Evolutionary conservation across 371 early-diverging fungal species (phyloP).

Genomic region (Cokeromyces recurvatus): DNA sequence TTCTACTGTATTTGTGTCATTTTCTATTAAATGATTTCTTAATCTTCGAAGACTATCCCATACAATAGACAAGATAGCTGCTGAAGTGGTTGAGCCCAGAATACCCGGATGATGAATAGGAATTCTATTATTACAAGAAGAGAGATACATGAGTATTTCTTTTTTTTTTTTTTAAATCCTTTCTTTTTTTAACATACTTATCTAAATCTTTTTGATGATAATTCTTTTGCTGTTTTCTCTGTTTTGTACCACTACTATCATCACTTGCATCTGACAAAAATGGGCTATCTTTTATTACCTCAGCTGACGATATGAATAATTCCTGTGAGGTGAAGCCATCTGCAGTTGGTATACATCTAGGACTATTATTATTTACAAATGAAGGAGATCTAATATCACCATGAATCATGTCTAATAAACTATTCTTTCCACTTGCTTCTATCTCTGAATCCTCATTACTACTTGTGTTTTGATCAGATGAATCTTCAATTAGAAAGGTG

Average conservation of each 20-base stretch:
- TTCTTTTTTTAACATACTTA: no score
- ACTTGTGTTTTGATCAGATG: slow-evolving; percentile 16
- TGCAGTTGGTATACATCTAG: slow-evolving; percentile 17
- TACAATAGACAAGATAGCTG: slow-evolving; percentile 32
- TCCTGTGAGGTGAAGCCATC: slow-evolving; percentile 16
- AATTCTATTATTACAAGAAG: slow-evolving; percentile 20
- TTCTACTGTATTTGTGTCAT: slow-evolving; percentile 40
- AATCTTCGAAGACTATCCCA: slow-evolving; percentile 38
- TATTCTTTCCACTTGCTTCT: neutral
- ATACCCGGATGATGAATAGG: slow-evolving; percentile 44
- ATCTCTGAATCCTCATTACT: slow-evolving; percentile 8
- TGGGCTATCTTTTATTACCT: slow-evolving; percentile 7
- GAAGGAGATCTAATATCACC: slow-evolving; percentile 31
- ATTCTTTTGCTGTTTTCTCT: no score
- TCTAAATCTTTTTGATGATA: no score
- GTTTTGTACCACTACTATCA: neutral
- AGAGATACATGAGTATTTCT: neutral
- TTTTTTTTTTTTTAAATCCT: neutral
- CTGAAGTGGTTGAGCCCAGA: slow-evolving; percentile 25
- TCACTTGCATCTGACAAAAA: slow-evolving; percentile 11
- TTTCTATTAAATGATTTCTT: slow-evolving; percentile 37
- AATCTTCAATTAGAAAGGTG: slow-evolving; percentile 27
- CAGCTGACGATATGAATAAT: slow-evolving; percentile 12
- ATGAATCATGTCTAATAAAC: slow-evolving; percentile 4
- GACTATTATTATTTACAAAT: slow-evolving; percentile 18